Conservation (phyloP, 2,329 filamentous ascomycete genomes). For the Venturia aucupariae region DNA sequence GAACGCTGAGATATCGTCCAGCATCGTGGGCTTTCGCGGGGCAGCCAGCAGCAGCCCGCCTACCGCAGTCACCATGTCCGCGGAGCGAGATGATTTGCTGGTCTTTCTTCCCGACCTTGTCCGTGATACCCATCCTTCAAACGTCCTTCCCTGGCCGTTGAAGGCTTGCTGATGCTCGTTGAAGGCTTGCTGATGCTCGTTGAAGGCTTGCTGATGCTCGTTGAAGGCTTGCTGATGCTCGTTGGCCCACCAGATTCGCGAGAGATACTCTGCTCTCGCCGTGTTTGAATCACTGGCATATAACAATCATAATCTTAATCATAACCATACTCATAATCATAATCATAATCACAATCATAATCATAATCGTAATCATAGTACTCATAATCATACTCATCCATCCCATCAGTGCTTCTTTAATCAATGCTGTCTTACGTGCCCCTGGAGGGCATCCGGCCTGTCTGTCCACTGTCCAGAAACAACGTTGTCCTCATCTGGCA, state of each 20-base stretch:
- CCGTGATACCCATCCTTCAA: neutral
- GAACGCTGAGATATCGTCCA: constrained; percentile 1
- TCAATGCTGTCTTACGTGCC: neutral
- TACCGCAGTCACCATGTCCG: too few species aligned
- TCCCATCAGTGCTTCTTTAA: too few species aligned
- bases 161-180: neutral
- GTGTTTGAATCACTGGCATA: too few species aligned
- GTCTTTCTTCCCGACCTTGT: neutral
- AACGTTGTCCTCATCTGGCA: neutral
- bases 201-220: neutral
- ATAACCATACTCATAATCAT: too few species aligned
- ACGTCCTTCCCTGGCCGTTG: neutral
- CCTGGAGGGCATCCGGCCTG: neutral
- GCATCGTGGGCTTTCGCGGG: neutral
- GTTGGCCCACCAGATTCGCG: neutral
- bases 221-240: neutral
- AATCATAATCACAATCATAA: too few species aligned
- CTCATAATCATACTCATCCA: too few species aligned
- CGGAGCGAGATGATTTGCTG: neutral
- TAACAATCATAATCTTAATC: too few species aligned
- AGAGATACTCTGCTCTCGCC: too few species aligned
- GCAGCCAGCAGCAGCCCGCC: too few species aligned
- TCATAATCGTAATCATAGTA: too few species aligned
- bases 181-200: neutral
- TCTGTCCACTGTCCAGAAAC: neutral